Base-by-base conservation (phyloP, 2,329 filamentous ascomycete species). In the Colletotrichum viniferum region DNA sequence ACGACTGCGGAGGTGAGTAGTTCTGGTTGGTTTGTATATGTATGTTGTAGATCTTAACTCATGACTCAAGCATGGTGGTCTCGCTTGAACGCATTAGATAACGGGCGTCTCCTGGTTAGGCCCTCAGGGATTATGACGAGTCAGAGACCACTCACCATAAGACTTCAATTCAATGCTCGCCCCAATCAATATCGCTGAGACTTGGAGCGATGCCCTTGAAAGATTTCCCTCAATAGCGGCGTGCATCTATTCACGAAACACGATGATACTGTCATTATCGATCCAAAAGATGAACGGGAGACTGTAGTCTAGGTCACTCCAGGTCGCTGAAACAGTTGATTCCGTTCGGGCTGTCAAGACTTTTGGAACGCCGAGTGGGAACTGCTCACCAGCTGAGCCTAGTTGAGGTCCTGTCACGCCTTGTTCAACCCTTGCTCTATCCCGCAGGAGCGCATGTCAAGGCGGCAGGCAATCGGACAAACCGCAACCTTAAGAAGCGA, bases 401-500 rank as follows among this genome's bases (percentile, higher is more conserved):
- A 48, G 43, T 5, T 48, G 43, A 48, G 43, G 43, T 4, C 5
- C n/a, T 13, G 2, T 21, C 10, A 52, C 21, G 43, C n/a, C 43
- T 21, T 52, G n/a, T n/a, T 1, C 43, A 21, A 21, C n/a, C 43
- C 43, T 52, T 48, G 6, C 21, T 52, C 38, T n/a, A 48, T 48
- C 6, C 43, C 43, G n/a, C 3, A 7, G 43, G 2, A 52, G n/a
- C n/a, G 43, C 10, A 7, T 13, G 43, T 13, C n/a, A 21, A 13
- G n/a, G 3, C 43, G 43, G 43, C n/a, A 52, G 43, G 43, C 43
- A 21, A 52, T 52, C 43, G 43, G 43, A 21, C n/a, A 21, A 52
- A 52, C 43, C 43, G 43, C 43, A 52, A 52, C 43, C 43, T 52
- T 52, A 21, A 52, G 18, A 52, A 52, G 43, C 43, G 43, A n/a